phyloP scores from a whole-genome alignment of 2,329 filamentous ascomycete species.

The Blumeria hordei region DNA sequence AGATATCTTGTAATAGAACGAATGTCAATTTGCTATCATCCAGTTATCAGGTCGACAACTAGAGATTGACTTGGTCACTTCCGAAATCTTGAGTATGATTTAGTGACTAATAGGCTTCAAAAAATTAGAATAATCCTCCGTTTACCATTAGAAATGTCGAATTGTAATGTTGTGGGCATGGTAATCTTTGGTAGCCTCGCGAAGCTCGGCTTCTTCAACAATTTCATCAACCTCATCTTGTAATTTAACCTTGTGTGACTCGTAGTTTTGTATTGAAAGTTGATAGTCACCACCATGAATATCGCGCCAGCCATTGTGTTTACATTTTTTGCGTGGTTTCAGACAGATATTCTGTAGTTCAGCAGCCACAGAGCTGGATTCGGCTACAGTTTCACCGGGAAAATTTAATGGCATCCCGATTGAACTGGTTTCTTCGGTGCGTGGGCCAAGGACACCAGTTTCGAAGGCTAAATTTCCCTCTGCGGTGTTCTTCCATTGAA shows the following conservation, averaged over 20 bases:
- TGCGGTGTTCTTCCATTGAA: constrained; percentile 7
- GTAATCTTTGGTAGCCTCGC: constrained; percentile 12
- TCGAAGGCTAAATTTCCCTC: constrained; percentile 10
- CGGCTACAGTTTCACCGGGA: constrained; percentile 5
- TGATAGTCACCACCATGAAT: constrained; percentile 9
- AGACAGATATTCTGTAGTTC: constrained; percentile 11
- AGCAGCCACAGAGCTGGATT: constrained; percentile 3
- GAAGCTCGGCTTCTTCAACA: constrained; percentile 12
- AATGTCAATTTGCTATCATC: too few species aligned
- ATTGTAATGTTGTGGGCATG: constrained; percentile 10
- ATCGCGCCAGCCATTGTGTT: constrained; percentile 10
- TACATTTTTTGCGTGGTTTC: constrained; percentile 9
- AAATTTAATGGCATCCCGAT: constrained; percentile 6
- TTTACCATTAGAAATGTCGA: constrained; percentile 6
- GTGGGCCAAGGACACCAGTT: constrained; percentile 11
- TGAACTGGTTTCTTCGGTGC: constrained; percentile 8
- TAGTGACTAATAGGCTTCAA: neutral
- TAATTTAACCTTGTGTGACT: constrained; percentile 7
- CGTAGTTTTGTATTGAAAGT: constrained; percentile 2
- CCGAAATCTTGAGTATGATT: too few species aligned
- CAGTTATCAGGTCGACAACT: too few species aligned
- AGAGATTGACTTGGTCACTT: too few species aligned
- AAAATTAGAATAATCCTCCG: neutral
- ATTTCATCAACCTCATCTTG: constrained; percentile 7
- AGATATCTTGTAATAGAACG: too few species aligned